Conservation (phyloP, 371 early-diverging fungal species). For the Phascolomyces articulosus region DNA sequence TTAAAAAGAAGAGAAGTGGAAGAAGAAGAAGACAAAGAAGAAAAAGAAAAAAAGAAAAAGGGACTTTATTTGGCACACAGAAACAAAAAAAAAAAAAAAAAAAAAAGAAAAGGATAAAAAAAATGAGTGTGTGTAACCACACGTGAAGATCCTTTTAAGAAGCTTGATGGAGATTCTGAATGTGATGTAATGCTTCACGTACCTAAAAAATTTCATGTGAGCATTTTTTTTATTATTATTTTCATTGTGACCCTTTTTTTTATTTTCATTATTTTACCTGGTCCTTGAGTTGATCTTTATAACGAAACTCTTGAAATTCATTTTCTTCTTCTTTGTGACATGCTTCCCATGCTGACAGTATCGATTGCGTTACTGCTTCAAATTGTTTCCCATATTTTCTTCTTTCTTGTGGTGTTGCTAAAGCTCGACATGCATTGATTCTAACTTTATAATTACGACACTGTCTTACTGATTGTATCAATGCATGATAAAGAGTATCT, state of each 20-base stretch:
- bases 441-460: slow-evolving; percentile 84
- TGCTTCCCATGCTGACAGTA: slow-evolving; percentile 47
- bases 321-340: slow-evolving; percentile 26
- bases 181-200: slow-evolving; percentile 12
- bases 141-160: slow-evolving; percentile 1
- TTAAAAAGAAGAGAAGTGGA: neutral
- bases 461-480: slow-evolving; percentile 55
- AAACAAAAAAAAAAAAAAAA: neutral
- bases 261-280: slow-evolving; percentile 41
- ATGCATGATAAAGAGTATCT: slow-evolving; percentile 49
- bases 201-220: slow-evolving; percentile 8
- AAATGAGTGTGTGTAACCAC: neutral
- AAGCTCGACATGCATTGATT: slow-evolving; percentile 76
- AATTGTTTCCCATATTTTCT: slow-evolving; percentile 56
- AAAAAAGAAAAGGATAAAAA: neutral
- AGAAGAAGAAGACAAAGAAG: neutral
- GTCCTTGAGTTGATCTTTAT: slow-evolving; percentile 57
- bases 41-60: slow-evolving; percentile 7
- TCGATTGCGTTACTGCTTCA: slow-evolving; percentile 41
- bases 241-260: neutral
- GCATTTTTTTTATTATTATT: neutral
- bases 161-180: slow-evolving; percentile 4
- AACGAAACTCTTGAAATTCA: slow-evolving; percentile 65
- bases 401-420: slow-evolving; percentile 48
- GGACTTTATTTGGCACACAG: neutral